phyloP scores from a whole-genome alignment of 495 filamentous ascomycete genomes.

The Haplographium delicatum region DNA sequence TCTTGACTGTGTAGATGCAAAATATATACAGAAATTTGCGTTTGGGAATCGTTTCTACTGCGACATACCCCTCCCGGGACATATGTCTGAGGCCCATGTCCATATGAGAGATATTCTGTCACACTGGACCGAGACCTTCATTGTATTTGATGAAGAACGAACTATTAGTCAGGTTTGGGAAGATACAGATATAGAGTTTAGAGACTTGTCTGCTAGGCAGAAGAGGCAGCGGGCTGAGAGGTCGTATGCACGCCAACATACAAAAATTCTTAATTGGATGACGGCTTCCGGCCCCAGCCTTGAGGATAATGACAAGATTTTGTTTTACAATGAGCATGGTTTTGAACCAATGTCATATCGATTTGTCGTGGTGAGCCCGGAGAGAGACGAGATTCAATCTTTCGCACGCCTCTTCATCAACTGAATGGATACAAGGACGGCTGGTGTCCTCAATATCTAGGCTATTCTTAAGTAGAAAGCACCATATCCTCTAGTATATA shows the following conservation, averaged over 20 bases:
- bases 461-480: no score
- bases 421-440: no score
- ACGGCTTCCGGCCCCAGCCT: no score
- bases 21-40: not conserved
- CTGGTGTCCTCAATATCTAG: no score
- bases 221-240: slow-evolving; percentile 1
- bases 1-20: not conserved
- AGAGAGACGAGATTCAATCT: no score
- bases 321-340: no score
- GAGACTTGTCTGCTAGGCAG: not conserved
- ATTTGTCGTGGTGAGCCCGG: no score
- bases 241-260: not conserved
- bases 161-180: not conserved
- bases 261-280: not conserved
- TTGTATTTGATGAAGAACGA: not conserved
- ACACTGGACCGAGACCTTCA: not conserved
- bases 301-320: no score
- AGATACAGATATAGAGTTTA: not conserved
- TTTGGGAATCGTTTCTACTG: not conserved
- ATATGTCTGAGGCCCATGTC: not conserved
- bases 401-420: no score
- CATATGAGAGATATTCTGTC: not conserved
- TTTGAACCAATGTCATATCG: no score
- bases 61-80: not conserved
- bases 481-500: no score